Percentiles rank a stretch among this genome's conserved stretches.
phyloP scores from a whole-genome alignment of 164 flowering plant genomes.

The Santalum album region DNA sequence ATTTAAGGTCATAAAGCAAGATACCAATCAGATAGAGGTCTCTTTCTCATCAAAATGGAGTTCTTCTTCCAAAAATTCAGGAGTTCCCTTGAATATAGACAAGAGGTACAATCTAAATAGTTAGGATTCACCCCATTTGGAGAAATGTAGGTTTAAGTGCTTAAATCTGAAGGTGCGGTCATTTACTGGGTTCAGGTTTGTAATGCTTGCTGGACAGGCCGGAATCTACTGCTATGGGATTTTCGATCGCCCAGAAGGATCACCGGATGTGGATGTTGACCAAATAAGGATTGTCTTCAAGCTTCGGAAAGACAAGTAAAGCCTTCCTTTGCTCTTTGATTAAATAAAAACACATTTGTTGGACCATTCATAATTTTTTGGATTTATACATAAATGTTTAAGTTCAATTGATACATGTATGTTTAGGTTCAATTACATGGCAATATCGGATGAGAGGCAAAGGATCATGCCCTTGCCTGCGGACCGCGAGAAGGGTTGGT shows the following conservation, averaged over 20 bases:
- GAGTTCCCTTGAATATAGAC: not conserved
- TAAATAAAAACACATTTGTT: too few species aligned
- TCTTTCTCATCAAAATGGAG: not conserved
- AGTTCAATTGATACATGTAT: not conserved
- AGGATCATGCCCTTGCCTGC: not conserved
- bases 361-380: too few species aligned
- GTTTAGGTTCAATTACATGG: not conserved
- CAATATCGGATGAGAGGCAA: conserved; percentile 1
- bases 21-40: not conserved
- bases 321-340: not conserved
- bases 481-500: not conserved
- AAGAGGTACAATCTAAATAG: not conserved
- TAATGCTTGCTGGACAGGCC: conserved; percentile 1
- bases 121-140: not conserved
- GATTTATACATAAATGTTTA: too few species aligned
- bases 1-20: not conserved
- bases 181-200: not conserved
- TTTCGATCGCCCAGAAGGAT: not conserved
- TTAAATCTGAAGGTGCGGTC: not conserved
- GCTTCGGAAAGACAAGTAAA: conserved; percentile 1
- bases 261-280: not conserved
- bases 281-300: conserved; percentile 1
- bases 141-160: not conserved
- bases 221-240: conserved; percentile 1
- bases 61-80: not conserved